Percentiles rank a stretch among this genome's conserved stretches.
These are phyloP conservation scores for Parmales sp. DNA, from an alignment of 108 stramenopile species.

Conservation along the genomic window DNA sequence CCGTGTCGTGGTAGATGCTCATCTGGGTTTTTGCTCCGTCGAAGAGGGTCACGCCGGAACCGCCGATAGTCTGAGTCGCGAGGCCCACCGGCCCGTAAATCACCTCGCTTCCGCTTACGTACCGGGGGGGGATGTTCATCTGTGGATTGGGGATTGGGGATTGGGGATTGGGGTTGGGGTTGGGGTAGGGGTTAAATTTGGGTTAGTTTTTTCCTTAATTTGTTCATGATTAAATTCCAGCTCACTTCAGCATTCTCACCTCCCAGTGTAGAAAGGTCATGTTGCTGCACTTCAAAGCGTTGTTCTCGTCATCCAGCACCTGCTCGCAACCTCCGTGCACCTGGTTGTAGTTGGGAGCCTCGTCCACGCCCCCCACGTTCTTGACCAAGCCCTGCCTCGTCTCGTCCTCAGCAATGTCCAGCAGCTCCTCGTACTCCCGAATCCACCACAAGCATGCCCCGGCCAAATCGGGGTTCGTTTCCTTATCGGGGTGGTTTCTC, in stretches of 20 bases:
- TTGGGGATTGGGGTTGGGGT: too few relatives aligned
- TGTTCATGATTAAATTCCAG: too few relatives aligned
- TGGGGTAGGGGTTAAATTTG: too few relatives aligned
- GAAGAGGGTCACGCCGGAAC: background rate
- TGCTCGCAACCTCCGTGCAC: background rate
- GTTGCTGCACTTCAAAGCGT: background rate
- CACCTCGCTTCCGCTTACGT: background rate
- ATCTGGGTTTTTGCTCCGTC: background rate
- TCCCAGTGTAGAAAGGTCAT: too few relatives aligned
- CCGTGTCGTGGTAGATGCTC: background rate
- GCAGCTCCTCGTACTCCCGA: slow-evolving; percentile 5
- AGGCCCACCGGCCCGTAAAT: slow-evolving; percentile 5
- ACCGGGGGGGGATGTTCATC: background rate
- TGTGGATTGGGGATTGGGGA: too few relatives aligned
- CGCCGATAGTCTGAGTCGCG: background rate
- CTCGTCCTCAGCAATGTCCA: background rate
- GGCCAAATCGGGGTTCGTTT: slow-evolving; percentile 4
- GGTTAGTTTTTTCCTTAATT: too few relatives aligned
- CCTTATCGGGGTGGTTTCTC: slow-evolving; percentile 1
- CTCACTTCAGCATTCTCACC: too few relatives aligned
- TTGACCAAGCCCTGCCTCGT: background rate
- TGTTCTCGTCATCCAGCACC: background rate
- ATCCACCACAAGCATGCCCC: slow-evolving; percentile 9
- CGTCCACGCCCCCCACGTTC: background rate
- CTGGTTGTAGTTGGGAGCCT: background rate